A percentile compares a stretch with the other conserved stretches of the same genome.
phyloP scores from a whole-genome alignment of 1,139 yeast genomes.

The Yamadazyma triangularis region DNA sequence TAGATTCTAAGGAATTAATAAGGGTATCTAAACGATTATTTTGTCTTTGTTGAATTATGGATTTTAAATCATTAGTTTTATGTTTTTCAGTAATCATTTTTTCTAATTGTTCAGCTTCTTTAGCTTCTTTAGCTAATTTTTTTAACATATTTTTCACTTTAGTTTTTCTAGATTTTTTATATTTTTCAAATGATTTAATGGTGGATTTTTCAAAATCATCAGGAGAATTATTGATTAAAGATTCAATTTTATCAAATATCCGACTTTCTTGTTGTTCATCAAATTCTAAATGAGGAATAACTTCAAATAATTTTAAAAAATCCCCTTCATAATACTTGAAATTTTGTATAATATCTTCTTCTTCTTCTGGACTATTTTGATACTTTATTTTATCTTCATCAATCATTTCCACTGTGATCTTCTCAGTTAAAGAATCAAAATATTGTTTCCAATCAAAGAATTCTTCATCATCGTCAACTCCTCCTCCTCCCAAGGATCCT shows the following conservation, averaged over 20 bases:
- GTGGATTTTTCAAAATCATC: constrained; percentile 48
- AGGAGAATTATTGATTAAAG: constrained; percentile 49
- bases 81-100: constrained; percentile 40
- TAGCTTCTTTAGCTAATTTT: constrained; percentile 54
- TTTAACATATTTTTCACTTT: constrained; percentile 43
- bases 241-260: constrained; percentile 49
- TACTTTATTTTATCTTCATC: constrained; percentile 64
- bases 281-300: constrained; percentile 71
- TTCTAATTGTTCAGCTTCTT: constrained; percentile 63
- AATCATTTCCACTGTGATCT: constrained; percentile 69
- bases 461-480: constrained; percentile 26
- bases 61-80: constrained; percentile 44
- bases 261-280: constrained; percentile 59
- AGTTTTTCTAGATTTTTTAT: constrained; percentile 43
- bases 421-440: constrained; percentile 53
- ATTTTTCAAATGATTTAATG: constrained; percentile 48
- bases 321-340: constrained; percentile 66
- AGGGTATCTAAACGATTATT: constrained; percentile 42
- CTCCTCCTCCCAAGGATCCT: constrained; percentile 54
- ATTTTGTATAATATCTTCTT: constrained; percentile 54
- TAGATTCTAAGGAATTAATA: constrained; percentile 49
- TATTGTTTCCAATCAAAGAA: constrained; percentile 57
- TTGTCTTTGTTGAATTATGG: constrained; percentile 46
- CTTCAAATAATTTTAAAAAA: constrained; percentile 63
- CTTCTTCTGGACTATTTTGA: constrained; percentile 65